Base-by-base conservation (phyloP, 306 rosid genomes). In the Adenanthera pavonina region DNA sequence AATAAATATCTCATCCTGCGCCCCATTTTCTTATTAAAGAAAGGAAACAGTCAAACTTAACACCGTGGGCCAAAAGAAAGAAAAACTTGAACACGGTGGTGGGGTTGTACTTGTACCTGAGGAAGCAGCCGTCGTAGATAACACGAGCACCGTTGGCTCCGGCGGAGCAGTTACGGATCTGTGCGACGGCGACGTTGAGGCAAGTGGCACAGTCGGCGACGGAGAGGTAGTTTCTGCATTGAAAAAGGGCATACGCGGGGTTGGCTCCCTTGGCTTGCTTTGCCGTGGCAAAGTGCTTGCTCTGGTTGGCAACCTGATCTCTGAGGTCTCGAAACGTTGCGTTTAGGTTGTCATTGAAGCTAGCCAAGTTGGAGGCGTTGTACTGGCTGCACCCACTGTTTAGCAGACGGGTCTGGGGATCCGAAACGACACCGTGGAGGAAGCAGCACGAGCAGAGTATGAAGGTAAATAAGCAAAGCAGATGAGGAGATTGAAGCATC, bases 61-160 rank as follows among this genome's bases (percentile, higher is more conserved):
- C 25, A 16, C 0, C 43, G 43, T 40, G 30, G 30, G 30, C 30
- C 30, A 25, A 25, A 25, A 25, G 0, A 25, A 25, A 25, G 30
- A 25, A 25, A 25, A 25, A 25, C 30, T 25, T 25, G 30, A 25
- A 1, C 30, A 25, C 30, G 30, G 30, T 25, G 30, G 30, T 25
- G 30, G 30, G 30, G 30, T 25, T 25, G 30, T 25, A 25, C 30
- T 3, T 54, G 83, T 82, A 92, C 94, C 97, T 86, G 75, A 92
- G 89, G 80, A 92, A 86, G 90, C 97, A 92, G 25, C 94, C 97
- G 11, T 92, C 94, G 34, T 89, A 92, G 72, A 92, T 81, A 84
- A 84, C 91, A 1, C 97, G 97, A 13, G 88, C 97, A 40, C 97
- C 97, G 74, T 90, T 92, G 64, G 97, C 84, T 0, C 89, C 91